Evolutionary conservation across 2,329 filamentous ascomycete genomes (phyloP).

Genomic region (Ascosphaera aggregata): DNA sequence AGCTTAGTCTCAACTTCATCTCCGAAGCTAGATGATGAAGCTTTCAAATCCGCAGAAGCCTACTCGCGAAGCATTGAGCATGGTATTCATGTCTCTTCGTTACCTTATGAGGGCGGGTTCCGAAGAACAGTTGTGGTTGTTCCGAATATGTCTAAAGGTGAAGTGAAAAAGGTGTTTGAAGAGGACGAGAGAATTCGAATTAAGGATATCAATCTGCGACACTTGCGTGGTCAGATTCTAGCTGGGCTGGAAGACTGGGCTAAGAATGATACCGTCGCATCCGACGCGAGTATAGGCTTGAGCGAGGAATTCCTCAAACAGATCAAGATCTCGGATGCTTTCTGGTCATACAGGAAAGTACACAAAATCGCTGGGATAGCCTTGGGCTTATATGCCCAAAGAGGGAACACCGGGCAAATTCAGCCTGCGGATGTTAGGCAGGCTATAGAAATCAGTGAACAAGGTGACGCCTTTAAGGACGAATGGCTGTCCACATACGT

Average conservation of each 20-base stretch:
- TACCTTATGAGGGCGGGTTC: constrained; percentile 8
- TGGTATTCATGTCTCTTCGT: neutral
- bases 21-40: constrained; percentile 26
- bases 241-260: constrained; percentile 13
- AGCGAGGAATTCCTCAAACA: constrained; percentile 2
- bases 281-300: constrained; percentile 9
- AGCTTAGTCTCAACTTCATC: constrained; percentile 61
- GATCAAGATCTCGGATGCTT: neutral
- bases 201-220: constrained; percentile 36
- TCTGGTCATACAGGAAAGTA: constrained; percentile 33
- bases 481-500: constrained; percentile 11
- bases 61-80: constrained; percentile 21
- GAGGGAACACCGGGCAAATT: constrained; percentile 12
- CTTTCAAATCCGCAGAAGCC: constrained; percentile 18
- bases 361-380: constrained; percentile 34
- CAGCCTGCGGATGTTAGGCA: constrained; percentile 16
- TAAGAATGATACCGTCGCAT: constrained; percentile 2
- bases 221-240: constrained; percentile 38
- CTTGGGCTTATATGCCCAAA: constrained; percentile 20
- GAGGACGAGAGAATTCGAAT: constrained; percentile 26
- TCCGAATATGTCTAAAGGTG: constrained; percentile 19
- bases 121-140: constrained; percentile 32
- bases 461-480: constrained; percentile 16
- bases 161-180: constrained; percentile 19
- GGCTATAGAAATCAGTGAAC: constrained; percentile 18